Percentiles rank a stretch among this genome's conserved stretches.
Conservation (phyloP, 1,139 yeast species). For the Taphrina pruni region DNA sequence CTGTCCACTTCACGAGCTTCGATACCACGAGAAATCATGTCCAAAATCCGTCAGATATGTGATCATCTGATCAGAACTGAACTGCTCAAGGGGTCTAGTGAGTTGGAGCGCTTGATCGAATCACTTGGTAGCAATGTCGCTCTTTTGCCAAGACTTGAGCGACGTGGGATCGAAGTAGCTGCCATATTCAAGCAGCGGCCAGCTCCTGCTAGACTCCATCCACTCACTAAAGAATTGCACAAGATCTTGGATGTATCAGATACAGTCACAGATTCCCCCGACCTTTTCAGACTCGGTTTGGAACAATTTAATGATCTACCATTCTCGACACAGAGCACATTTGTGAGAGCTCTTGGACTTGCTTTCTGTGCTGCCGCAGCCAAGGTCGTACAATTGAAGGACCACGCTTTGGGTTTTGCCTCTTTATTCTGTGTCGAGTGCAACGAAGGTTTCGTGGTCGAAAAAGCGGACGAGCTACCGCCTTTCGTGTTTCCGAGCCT, state of each 20-base stretch:
- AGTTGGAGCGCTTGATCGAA: background rate
- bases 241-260: background rate
- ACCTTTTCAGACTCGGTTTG: background rate
- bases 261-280: background rate
- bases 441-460: background rate
- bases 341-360: background rate
- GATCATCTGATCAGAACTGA: background rate
- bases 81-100: background rate
- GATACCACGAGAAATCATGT: background rate
- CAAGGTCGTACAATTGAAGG: background rate
- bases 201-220: background rate
- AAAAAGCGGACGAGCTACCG: background rate
- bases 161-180: background rate
- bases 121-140: background rate
- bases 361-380: background rate
- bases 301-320: background rate
- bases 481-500: background rate
- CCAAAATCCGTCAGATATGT: background rate
- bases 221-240: background rate
- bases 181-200: background rate
- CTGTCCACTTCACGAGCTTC: background rate
- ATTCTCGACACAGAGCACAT: background rate
- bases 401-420: background rate
- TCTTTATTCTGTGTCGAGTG: slow-evolving; percentile 3
- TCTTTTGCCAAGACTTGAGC: background rate